Evolutionary conservation across 1,139 yeast genomes (phyloP), one percentile per base, ranked within the genome.

Genomic region (Suzukiozyma palmioleophila): DNA sequence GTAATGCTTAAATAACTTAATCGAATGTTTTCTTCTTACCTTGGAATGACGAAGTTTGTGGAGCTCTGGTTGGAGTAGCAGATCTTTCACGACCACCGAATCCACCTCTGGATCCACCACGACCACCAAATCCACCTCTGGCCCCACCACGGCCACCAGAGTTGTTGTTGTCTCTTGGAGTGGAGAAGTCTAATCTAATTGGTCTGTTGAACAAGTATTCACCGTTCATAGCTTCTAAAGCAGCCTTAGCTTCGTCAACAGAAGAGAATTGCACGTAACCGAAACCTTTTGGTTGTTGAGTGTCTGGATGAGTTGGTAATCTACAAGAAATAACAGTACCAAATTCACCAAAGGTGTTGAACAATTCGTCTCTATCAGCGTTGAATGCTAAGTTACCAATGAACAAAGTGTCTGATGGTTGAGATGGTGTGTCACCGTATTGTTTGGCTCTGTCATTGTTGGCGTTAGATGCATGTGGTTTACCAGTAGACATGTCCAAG

Each of bases 261-360:
- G 83, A 75, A 32, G 84, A 74, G 63, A 79, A 90, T 73, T 92
- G 97, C 45, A 92, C 96, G 69, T 92, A 92, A 52, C 97, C 98
- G 72, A 92, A 92, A 52, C 98, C 98, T 79, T 92, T 92, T 66
- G 96, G 95, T 72, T 90, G 97, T 65, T 89, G 95, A 51, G 97
- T 89, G 67, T 90, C 97, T 60, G 96, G 97, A 71, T 90, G 95
- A 37, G 97, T 90, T 66, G 98, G 98, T 54, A 92, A 74, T 75
- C 98, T 83, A 56, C 90, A 90, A 45, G 95, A 85, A 43, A 88
- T 69, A 46, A 92, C 86, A 49, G 74, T 75, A 62, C 97, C 97
- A 66, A 77, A 75, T 57, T 77, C 79, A 52, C 84, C 80, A 59
- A 92, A 92, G 35, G 79, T 62, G 53, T 77, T 79, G 66, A 75